Evolutionary conservation across 106 monocot genomes (phyloP), one percentile per base, ranked within the genome.

Genomic region (Apostasia shenzhenica): DNA sequence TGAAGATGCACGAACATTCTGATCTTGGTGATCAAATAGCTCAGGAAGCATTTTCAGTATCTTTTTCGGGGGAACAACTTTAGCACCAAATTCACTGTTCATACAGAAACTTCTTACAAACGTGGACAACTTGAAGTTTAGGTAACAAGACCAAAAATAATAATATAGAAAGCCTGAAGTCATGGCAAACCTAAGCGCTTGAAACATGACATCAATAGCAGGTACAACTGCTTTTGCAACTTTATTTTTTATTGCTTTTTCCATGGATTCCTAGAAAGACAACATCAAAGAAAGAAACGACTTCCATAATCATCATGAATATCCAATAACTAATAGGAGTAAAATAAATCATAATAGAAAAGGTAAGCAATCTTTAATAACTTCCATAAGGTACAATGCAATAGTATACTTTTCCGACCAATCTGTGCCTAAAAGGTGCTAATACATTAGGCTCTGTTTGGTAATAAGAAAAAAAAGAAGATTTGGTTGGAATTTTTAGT

Each of bases 121-220:
- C 51, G 41, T 48, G 56, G 52, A 42, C 10, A 13, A 5, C 41
- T 5, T 69, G 1, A 67, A 63, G 48, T 43, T 37, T 41, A 61
- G 5, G 44, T 0, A 68, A 43, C 12, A 39, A 1, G 26, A 55
- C 14, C 67, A 57, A 48, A 63, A 39, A 8, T 51, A 43, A 6
- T 2, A 57, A 48, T 11, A 61, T 51, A 42, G 2, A 42, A 71
- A 14, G 46, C 6, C 40, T 57, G 48, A 67, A 71, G 6, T 8
- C 4, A 55, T 56, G 59, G 3, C 45, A 73, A 13, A 99, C 99
- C 99, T 99, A 52, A 99, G 81, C 62, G 99, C 99, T 77, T 99
- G 99, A 81, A 99, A 99, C 99, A 99, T 99, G 69, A 99, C 93
- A 85, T 99, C 99, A 77, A 99, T 93, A 62, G 99, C 99, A 48